Evolutionary conservation across 495 filamentous ascomycete genomes (phyloP).

Genomic region (Aspergillus steynii): DNA sequence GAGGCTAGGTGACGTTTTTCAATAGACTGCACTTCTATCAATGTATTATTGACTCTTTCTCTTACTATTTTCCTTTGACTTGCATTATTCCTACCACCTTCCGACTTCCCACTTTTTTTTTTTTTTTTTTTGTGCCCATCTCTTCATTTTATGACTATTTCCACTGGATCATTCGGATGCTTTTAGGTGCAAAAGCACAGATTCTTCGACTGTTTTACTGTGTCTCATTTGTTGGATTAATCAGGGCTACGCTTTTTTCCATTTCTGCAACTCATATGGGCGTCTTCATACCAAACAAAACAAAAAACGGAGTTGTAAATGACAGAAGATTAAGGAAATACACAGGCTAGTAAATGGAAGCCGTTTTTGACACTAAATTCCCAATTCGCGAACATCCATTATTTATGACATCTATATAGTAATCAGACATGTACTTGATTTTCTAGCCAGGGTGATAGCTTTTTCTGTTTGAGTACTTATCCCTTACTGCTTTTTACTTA

Average conservation of each 20-base stretch:
- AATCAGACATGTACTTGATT: no score
- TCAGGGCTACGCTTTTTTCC: background rate
- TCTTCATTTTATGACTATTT: background rate
- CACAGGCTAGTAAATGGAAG: background rate
- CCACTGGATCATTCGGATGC: background rate
- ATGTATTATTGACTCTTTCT: slow-evolving; percentile 17
- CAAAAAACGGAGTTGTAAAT: background rate
- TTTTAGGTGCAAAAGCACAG: background rate
- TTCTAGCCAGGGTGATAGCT: no score
- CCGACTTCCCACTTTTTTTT: background rate
- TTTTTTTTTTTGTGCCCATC: slow-evolving; percentile 1
- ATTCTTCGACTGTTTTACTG: background rate
- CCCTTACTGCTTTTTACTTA: no score
- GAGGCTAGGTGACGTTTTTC: slow-evolving; percentile 27
- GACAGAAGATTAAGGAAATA: background rate
- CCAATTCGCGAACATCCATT: no score
- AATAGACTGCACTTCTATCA: slow-evolving; percentile 15
- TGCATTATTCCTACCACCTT: background rate
- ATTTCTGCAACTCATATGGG: background rate
- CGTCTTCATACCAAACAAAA: background rate
- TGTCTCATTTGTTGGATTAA: background rate
- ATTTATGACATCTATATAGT: no score
- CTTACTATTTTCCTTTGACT: slow-evolving; percentile 4
- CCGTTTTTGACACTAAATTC: background rate
- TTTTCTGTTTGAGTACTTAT: no score